phyloP scores from a whole-genome alignment of 345 rosid genomes.

The Mercurialis annua region DNA sequence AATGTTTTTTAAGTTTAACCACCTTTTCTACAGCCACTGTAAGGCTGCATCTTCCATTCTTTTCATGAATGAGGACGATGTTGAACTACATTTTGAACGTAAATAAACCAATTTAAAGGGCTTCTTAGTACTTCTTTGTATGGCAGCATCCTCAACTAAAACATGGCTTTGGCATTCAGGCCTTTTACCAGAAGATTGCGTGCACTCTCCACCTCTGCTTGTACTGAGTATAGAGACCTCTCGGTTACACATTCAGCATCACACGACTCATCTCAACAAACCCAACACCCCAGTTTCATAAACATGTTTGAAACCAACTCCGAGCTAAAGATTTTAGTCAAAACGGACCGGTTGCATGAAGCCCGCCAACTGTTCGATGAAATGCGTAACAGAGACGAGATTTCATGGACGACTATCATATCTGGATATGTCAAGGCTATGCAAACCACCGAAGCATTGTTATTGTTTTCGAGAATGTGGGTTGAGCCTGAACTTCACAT shows the following conservation, averaged over 20 bases:
- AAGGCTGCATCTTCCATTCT: no score
- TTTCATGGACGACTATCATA: slow-evolving; percentile 75
- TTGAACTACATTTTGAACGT: no score
- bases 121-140: neutral
- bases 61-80: no score
- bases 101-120: no score
- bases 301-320: slow-evolving; percentile 39
- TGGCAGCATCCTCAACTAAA: neutral
- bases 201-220: slow-evolving; percentile 17
- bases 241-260: slow-evolving; percentile 12
- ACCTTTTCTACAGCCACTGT: no score
- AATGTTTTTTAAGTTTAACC: no score
- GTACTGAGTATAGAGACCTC: slow-evolving; percentile 8
- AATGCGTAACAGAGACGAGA: slow-evolving; percentile 62
- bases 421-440: slow-evolving; percentile 57
- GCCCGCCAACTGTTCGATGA: slow-evolving; percentile 74
- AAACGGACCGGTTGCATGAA: slow-evolving; percentile 32
- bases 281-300: slow-evolving; percentile 15
- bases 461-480: slow-evolving; percentile 62
- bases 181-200: slow-evolving; percentile 21
- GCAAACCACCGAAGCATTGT: slow-evolving; percentile 51
- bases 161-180: slow-evolving; percentile 22
- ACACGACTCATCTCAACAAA: neutral
- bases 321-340: slow-evolving; percentile 33
- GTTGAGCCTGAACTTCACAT: slow-evolving; percentile 41